Conservation (phyloP, 768 basidiomycete genomes). For the Galerina marginata region DNA sequence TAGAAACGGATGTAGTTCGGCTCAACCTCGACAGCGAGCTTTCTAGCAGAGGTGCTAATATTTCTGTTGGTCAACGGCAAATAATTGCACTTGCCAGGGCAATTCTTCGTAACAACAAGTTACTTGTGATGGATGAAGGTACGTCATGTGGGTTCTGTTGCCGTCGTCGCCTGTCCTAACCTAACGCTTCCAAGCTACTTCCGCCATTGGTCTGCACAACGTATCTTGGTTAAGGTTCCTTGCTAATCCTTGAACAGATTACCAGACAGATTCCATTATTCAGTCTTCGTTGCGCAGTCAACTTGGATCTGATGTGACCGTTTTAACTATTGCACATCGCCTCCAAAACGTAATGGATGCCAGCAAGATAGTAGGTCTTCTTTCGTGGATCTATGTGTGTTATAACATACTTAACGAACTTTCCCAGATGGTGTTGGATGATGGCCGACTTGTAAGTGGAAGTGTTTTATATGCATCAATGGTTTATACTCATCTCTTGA, state of each 20-base stretch:
- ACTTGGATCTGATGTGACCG: constrained; percentile 59
- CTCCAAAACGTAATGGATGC: constrained; percentile 70
- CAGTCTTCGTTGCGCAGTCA: constrained; percentile 70
- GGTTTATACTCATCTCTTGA: neutral
- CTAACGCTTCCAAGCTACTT: constrained; percentile 39
- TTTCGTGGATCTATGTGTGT: neutral
- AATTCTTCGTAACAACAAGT: constrained; percentile 58
- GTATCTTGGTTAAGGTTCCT: constrained; percentile 38
- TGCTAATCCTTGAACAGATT: constrained; percentile 36
- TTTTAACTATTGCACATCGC: constrained; percentile 72
- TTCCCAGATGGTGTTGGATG: constrained; percentile 52
- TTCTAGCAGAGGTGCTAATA: constrained; percentile 67
- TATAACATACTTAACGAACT: neutral
- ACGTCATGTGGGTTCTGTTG: constrained; percentile 17
- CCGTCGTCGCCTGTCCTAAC: constrained; percentile 20
- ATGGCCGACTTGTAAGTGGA: constrained; percentile 49
- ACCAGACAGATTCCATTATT: constrained; percentile 67
- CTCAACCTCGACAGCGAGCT: constrained; percentile 52
- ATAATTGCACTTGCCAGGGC: constrained; percentile 71
- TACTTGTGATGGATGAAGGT: constrained; percentile 71
- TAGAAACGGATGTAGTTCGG: constrained; percentile 51
- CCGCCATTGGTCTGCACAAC: constrained; percentile 49
- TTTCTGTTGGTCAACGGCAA: constrained; percentile 80
- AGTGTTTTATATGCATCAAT: neutral
- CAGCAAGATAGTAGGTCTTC: constrained; percentile 47